Conservation (phyloP, 257 asterid species). For the Mentha longifolia region DNA sequence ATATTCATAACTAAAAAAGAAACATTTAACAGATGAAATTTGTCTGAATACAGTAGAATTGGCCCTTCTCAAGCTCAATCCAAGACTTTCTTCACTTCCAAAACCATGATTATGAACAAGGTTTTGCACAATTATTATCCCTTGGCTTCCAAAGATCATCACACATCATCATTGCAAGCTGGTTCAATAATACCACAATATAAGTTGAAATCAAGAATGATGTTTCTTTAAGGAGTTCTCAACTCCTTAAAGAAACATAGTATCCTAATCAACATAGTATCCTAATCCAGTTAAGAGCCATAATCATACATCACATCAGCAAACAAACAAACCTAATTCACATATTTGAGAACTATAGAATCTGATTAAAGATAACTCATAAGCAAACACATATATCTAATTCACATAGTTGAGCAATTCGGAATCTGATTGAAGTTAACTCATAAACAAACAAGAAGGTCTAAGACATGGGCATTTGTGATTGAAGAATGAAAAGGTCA, state of each 20-base stretch:
- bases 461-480: conserved; percentile 12
- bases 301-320: conserved; percentile 23
- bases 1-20: conserved; percentile 25
- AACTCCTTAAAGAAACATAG: conserved; percentile 8
- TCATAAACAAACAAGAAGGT: conserved; percentile 11
- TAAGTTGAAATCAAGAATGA: conserved; percentile 43
- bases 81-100: conserved; percentile 42
- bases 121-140: conserved; percentile 38
- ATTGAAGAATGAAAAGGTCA: not conserved
- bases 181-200: conserved; percentile 54
- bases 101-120: conserved; percentile 38
- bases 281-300: not conserved
- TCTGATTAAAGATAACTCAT: conserved; percentile 8
- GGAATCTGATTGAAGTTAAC: conserved; percentile 12
- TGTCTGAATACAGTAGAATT: conserved; percentile 31
- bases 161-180: conserved; percentile 89
- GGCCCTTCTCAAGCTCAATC: conserved; percentile 50
- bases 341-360: conserved; percentile 4
- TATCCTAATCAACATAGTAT: conserved; percentile 10
- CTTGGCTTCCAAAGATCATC: conserved; percentile 64
- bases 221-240: conserved; percentile 30
- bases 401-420: not conserved
- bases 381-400: conserved; percentile 17
- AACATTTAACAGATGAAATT: conserved; percentile 26
- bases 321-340: conserved; percentile 22